Percentiles rank a stretch among this genome's conserved stretches.
Conservation (phyloP, 352 stramenopile genomes). For the Phytophthora europaea region DNA sequence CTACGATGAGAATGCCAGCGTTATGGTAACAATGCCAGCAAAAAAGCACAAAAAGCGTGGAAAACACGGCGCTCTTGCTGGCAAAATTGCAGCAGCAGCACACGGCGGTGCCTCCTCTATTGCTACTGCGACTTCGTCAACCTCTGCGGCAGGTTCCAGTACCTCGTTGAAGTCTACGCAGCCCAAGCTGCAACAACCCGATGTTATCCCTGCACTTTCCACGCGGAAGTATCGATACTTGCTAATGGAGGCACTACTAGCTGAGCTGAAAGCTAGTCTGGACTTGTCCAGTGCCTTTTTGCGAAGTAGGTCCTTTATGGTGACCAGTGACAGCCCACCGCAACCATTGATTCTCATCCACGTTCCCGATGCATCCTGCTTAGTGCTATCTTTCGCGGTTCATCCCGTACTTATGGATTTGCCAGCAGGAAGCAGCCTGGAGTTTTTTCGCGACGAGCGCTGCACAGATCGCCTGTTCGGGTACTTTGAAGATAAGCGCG, state of each 20-base stretch:
- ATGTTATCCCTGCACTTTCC: constrained; percentile 38
- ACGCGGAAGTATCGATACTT: constrained; percentile 67
- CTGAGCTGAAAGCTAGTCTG: constrained; percentile 62
- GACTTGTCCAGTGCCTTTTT: constrained; percentile 60
- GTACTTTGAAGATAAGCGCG: constrained; percentile 81
- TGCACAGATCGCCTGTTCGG: constrained; percentile 75
- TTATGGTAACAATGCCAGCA: constrained; percentile 35
- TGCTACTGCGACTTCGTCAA: constrained; percentile 6
- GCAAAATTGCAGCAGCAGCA: constrained; percentile 32
- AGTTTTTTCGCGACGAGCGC: constrained; percentile 75
- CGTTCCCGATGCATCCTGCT: constrained; percentile 68
- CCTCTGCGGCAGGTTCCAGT: constrained; percentile 1
- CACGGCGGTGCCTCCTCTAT: constrained; percentile 14
- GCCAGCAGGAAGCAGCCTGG: constrained; percentile 70
- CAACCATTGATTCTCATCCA: constrained; percentile 68
- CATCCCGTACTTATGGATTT: constrained; percentile 87
- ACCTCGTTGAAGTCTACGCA: constrained; percentile 38
- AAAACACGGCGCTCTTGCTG: constrained; percentile 40
- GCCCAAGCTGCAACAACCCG: constrained; percentile 42
- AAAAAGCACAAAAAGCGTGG: constrained; percentile 55
- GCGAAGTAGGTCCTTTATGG: constrained; percentile 63
- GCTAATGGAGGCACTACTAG: constrained; percentile 68
- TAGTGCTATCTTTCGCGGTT: constrained; percentile 83
- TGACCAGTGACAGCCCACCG: constrained; percentile 75
- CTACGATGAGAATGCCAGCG: constrained; percentile 44